Evolutionary conservation across 2,329 filamentous ascomycete genomes (phyloP), one percentile per base, ranked within the genome.

Genomic region (Botrytis byssoidea): DNA sequence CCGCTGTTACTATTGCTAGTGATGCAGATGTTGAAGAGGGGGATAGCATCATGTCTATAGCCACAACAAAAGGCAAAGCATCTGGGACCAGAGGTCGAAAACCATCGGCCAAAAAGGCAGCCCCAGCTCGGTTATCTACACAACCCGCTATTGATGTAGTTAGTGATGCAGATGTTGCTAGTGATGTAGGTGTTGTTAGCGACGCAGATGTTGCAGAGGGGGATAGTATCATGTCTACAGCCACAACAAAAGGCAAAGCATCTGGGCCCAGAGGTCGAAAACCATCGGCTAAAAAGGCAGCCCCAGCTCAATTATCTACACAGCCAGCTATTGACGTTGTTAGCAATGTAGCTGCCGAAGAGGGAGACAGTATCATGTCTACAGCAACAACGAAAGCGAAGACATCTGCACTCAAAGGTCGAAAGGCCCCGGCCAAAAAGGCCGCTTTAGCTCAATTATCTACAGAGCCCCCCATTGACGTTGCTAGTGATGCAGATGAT

Each of bases 111-210:
- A 68, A 81, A 87, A 76, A 83, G 86, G 59, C 95, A 93, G 40
- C 95, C 93, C 80, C 87, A 16, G 92, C 92, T 6, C 88, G 93
- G 44, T 81, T 88, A 25, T 92, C 90, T 1, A 83, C 84, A 9
- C 88, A 90, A 76, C 91, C 89, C 3, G 82, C 85, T 12, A 83
- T 85, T 3, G 89, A 87, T 1, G 79, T 81, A 2, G 79, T 83
- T 3, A 88, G 88, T 0, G 88, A 90, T 63, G 35, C 32, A 55
- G 25, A 25, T 40, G 65, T 35, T 8, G 44, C 44, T 46, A 46
- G 18, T 46, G 44, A 46, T 22, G 79, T 82, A 9, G 82, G 83
- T 22, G 88, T 86, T 2, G 79, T 83, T 46, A 46, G 44, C 20
- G 44, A 46, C 9, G 79, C 82, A 9, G 82, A 83, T 22, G 88